Conservation (phyloP, 2,329 filamentous ascomycete genomes). For the Colletotrichum liaoningense region DNA sequence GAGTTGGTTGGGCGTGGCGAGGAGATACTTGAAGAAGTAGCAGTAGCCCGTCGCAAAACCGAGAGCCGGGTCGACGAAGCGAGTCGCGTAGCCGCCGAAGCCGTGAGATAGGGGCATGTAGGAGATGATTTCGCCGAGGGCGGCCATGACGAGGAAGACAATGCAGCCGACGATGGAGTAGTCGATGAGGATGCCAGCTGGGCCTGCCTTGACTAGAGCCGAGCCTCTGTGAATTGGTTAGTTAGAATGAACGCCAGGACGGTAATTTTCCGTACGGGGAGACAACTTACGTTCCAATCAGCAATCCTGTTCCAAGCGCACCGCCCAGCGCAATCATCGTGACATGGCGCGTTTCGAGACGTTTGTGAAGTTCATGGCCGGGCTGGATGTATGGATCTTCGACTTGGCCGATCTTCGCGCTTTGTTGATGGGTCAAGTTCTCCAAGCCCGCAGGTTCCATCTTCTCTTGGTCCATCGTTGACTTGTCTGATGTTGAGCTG, state of each 20-base stretch:
- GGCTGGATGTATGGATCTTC: slow-evolving; percentile 9
- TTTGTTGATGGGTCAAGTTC: neutral
- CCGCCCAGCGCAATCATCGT: slow-evolving; percentile 53
- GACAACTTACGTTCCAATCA: slow-evolving; percentile 56
- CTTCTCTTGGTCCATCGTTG: slow-evolving; percentile 17
- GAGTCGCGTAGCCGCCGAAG: slow-evolving; percentile 73
- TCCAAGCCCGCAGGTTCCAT: slow-evolving; percentile 2
- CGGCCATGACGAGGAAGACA: slow-evolving; percentile 66
- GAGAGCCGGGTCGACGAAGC: slow-evolving; percentile 64
- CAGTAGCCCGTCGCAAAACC: slow-evolving; percentile 27
- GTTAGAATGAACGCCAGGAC: neutral
- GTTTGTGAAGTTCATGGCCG: slow-evolving; percentile 26
- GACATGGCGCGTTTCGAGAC: slow-evolving; percentile 43
- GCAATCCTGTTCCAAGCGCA: slow-evolving; percentile 54
- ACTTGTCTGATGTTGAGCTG: neutral
- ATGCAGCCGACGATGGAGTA: slow-evolving; percentile 58
- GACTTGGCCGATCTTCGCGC: slow-evolving; percentile 16
- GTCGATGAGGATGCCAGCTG: slow-evolving; percentile 50
- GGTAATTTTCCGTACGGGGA: neutral
- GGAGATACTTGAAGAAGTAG: slow-evolving; percentile 29
- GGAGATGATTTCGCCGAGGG: slow-evolving; percentile 48
- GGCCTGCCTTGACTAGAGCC: slow-evolving; percentile 59
- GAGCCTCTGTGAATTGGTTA: slow-evolving; percentile 45
- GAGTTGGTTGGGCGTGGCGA: slow-evolving; percentile 50
- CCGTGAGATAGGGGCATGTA: slow-evolving; percentile 48